phyloP scores from a whole-genome alignment of 768 basidiomycete genomes.

The Auricularia sp. region DNA sequence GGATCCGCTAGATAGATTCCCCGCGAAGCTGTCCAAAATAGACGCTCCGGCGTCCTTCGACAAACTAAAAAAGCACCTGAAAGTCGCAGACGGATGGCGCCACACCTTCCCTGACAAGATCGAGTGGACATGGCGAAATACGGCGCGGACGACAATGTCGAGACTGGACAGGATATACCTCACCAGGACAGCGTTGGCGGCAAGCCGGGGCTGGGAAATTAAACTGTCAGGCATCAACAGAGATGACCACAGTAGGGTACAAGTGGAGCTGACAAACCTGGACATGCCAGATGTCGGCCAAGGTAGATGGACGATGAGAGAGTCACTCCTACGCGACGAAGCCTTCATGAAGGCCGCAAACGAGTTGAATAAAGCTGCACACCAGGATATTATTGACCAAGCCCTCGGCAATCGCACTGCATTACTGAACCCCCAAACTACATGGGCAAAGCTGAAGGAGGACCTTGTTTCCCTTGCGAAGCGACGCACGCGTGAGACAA shows the following conservation, averaged over 20 bases:
- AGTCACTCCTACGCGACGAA: background rate
- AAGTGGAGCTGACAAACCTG: background rate
- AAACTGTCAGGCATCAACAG: background rate
- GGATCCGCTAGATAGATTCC: slow-evolving; percentile 13
- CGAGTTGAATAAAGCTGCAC: too few relatives aligned
- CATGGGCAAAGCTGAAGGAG: too few relatives aligned
- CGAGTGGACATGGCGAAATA: background rate
- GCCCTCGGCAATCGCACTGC: too few relatives aligned
- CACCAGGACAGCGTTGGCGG: background rate
- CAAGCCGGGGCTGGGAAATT: background rate
- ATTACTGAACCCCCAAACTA: too few relatives aligned
- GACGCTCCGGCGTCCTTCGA: background rate
- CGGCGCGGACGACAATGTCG: background rate
- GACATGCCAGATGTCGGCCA: background rate
- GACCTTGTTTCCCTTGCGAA: too few relatives aligned
- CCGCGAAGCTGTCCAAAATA: background rate
- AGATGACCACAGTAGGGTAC: background rate
- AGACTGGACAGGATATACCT: background rate
- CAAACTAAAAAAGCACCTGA: background rate
- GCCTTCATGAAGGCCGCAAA: too few relatives aligned
- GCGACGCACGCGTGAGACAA: too few relatives aligned
- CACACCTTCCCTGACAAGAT: background rate
- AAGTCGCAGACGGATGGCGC: background rate
- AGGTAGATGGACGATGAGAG: background rate
- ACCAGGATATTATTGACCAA: too few relatives aligned